These are phyloP conservation scores for Dendryphion nanum DNA, from an alignment of 2,329 filamentous ascomycete species.

Conservation along the genomic window DNA sequence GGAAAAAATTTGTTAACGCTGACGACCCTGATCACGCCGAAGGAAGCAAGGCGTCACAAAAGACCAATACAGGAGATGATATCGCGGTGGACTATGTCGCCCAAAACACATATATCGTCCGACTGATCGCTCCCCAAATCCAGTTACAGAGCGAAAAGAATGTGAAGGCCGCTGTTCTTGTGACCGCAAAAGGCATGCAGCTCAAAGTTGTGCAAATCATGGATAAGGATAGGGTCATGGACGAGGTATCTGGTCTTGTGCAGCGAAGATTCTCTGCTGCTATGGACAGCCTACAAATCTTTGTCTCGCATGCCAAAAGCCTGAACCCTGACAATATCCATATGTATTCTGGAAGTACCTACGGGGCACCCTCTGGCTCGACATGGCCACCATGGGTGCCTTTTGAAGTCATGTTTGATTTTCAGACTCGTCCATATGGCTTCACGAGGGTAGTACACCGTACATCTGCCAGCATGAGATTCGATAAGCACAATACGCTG, in stretches of 20 bases:
- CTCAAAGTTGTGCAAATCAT: slow-evolving; percentile 97
- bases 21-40: slow-evolving; percentile 54
- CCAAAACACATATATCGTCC: slow-evolving; percentile 91
- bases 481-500: slow-evolving; percentile 97
- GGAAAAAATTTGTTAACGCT: slow-evolving; percentile 75
- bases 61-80: slow-evolving; percentile 46
- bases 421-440: slow-evolving; percentile 89
- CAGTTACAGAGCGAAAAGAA: slow-evolving; percentile 99
- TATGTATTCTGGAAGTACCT: slow-evolving; percentile 91
- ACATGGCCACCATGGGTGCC: slow-evolving; percentile 98
- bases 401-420: slow-evolving; percentile 98
- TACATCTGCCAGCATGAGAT: slow-evolving; percentile 89
- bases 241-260: slow-evolving; percentile 91
- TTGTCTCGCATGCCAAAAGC: slow-evolving; percentile 91
- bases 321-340: slow-evolving; percentile 82
- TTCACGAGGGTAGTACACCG: slow-evolving; percentile 97
- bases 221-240: slow-evolving; percentile 89
- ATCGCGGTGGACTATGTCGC: slow-evolving; percentile 86
- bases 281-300: slow-evolving; percentile 98
- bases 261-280: slow-evolving; percentile 90
- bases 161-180: slow-evolving; percentile 90
- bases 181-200: slow-evolving; percentile 97
- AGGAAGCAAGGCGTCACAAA: slow-evolving; percentile 35
- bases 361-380: slow-evolving; percentile 79
- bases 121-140: slow-evolving; percentile 94